Evolutionary conservation across 805 yeast genomes (phyloP), one percentile per base, ranked within the genome.

Genomic region (Ogataea siamensis): DNA sequence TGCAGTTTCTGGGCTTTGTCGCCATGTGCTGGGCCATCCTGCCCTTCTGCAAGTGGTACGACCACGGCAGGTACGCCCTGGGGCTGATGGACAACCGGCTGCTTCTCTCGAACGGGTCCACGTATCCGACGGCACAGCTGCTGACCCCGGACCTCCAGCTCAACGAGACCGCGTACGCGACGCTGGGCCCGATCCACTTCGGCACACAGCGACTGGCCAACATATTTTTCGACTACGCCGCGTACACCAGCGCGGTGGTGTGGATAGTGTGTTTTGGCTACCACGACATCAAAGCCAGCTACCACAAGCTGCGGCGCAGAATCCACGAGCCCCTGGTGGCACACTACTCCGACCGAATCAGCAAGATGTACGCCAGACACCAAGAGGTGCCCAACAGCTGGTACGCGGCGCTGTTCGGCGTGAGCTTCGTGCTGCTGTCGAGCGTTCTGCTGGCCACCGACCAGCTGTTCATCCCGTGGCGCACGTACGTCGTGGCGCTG

Each of bases 211-310:
- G 74, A 34, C 66, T 70, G 1, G 68, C 76, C 70, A 69, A 69
- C 48, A 70, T 71, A 49, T 71, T 73, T 38, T 73, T 73, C 45
- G 78, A 73, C 46, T 73, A 70, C 44, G 78, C 77, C 1, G 74
- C 77, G 0, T 73, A 73, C 45, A 51, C 67, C 2, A 67, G 74
- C 46, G 77, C 78, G 1, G 47, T 72, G 4, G 56, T 63, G 1
- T 73, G 77, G 76, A 67, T 73, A 3, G 15, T 37, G 4, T 30
- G 49, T 17, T 59, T 59, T 44, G 63, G 62, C 5, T 46, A 32
- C 20, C 33, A 42, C 5, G 59, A 57, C 27, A 21, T 58, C 20
- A 42, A 40, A 23, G 32, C 40, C 22, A 42, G 46, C 23, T 40
- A 38, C 20, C 18, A 7, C 10, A 45, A 37, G 21, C 10, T 42